These are phyloP conservation scores for Citrus sinensis DNA, from an alignment of 345 rosid genomes.

Conservation along the genomic window DVS_A1.0 CM039161.1:9688501-9689000, in stretches of 20 bases:
- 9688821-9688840: neutral
- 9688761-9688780: neutral
- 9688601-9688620: conserved; percentile 45
- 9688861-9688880: neutral
- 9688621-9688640: conserved; percentile 82
- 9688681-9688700: conserved; percentile 78
- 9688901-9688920: conserved; percentile 94
- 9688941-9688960: conserved; percentile 77
- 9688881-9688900: conserved; percentile 31
- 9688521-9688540: conserved; percentile 46
- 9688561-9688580: conserved; percentile 69
- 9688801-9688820: neutral
- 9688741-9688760: neutral
- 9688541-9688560: conserved; percentile 63
- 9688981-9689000: conserved; percentile 24
- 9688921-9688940: conserved; percentile 78
- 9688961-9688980: conserved; percentile 87
- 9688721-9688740: neutral
- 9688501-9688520: conserved; percentile 69
- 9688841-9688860: no score
- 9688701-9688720: neutral
- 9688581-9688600: conserved; percentile 57
- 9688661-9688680: conserved; percentile 70
- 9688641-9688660: conserved; percentile 68
- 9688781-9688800: neutral